These are phyloP conservation scores for Glycine soja DNA, from an alignment of 306 rosid species.

Conservation along the genomic window DNA sequence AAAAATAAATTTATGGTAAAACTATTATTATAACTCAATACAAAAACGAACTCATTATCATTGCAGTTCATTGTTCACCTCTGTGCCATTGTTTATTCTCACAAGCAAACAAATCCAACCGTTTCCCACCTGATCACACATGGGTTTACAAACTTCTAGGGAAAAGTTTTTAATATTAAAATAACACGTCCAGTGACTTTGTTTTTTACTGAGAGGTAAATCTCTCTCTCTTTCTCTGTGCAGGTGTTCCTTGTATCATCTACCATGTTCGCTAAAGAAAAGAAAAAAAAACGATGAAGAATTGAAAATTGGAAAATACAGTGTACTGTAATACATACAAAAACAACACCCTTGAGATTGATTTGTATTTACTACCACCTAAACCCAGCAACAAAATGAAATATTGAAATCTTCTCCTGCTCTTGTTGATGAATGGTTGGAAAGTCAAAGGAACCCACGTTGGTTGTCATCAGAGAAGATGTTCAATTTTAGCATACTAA, in stretches of 20 bases:
- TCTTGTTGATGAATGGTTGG: conserved; percentile 23
- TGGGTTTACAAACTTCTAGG: conserved; percentile 47
- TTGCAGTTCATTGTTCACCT: conserved; percentile 25
- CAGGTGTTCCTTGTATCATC: conserved; percentile 10
- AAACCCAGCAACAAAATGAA: not conserved
- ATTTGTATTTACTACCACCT: not conserved
- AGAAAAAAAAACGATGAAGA: not conserved
- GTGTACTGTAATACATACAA: conserved; percentile 15
- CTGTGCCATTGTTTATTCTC: conserved; percentile 44
- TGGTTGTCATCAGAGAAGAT: not conserved
- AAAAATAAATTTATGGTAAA: not conserved
- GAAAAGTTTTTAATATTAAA: not conserved
- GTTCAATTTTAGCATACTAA: not conserved
- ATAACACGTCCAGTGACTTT: conserved; percentile 41
- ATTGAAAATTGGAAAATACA: conserved; percentile 5
- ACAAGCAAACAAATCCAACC: conserved; percentile 53
- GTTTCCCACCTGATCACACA: conserved; percentile 61
- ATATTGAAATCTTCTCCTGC: not conserved
- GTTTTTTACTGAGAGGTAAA: conserved; percentile 34
- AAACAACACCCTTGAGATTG: conserved; percentile 7
- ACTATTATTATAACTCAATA: not conserved
- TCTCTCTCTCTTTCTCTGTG: conserved; percentile 37
- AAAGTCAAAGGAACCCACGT: conserved; percentile 11
- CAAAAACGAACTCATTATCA: conserved; percentile 22
- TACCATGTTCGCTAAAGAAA: conserved; percentile 9